These are phyloP conservation scores for Chlamydomonas incerta DNA, from an alignment of 139 green algal species.

Conservation along the genomic window DNA sequence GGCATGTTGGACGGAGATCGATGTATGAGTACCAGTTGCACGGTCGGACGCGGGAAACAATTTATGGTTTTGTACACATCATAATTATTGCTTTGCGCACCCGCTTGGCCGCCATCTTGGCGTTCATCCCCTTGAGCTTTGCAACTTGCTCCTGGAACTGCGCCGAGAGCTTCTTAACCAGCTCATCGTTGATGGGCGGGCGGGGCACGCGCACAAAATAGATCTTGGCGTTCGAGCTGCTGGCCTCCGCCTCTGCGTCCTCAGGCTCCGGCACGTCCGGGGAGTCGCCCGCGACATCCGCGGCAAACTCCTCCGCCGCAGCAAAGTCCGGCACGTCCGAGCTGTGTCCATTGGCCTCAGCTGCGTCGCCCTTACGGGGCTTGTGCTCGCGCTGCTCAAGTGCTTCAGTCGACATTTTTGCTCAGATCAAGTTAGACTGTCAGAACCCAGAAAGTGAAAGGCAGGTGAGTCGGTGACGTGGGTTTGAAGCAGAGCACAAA, in stretches of 20 bases:
- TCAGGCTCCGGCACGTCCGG: slow-evolving; percentile 28
- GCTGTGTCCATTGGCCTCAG: slow-evolving; percentile 15
- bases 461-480: neutral
- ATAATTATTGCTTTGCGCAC: slow-evolving; percentile 29
- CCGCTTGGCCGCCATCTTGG: slow-evolving; percentile 55
- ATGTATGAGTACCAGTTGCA: neutral
- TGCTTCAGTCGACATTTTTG: slow-evolving; percentile 22
- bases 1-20: neutral
- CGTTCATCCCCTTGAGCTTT: slow-evolving; percentile 66
- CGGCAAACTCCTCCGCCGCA: slow-evolving; percentile 18
- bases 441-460: neutral
- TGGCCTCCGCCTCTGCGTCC: slow-evolving; percentile 22
- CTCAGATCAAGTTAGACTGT: neutral
- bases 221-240: slow-evolving; percentile 30
- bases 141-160: slow-evolving; percentile 54
- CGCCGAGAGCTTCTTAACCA: slow-evolving; percentile 52
- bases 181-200: slow-evolving; percentile 57
- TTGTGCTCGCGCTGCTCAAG: slow-evolving; percentile 39
- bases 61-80: neutral
- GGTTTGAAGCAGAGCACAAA: no score
- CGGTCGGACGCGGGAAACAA: neutral
- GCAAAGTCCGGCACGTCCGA: slow-evolving; percentile 25
- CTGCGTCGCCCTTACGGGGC: neutral
- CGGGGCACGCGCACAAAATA: slow-evolving; percentile 63
- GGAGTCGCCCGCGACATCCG: slow-evolving; percentile 17